A percentile compares a stretch with the other conserved stretches of the same genome.
Evolutionary conservation across 768 basidiomycete species (phyloP).

Genomic region (Psilocybe cyanescens): DNA sequence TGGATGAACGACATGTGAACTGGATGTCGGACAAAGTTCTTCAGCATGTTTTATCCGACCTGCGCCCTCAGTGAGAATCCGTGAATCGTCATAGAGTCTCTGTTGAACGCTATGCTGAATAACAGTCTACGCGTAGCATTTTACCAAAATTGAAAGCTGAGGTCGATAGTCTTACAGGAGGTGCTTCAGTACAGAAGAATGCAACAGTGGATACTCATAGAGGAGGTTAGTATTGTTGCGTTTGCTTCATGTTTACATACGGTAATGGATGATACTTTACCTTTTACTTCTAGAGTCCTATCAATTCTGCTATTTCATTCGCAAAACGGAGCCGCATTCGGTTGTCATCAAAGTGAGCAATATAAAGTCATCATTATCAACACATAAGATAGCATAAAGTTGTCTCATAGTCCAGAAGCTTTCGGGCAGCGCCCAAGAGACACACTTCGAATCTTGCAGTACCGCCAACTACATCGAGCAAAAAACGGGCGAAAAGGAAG

Average conservation of each 20-base stretch:
- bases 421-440: slow-evolving; percentile 32
- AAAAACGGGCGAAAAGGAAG: slow-evolving; percentile 25
- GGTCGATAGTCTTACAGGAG: slow-evolving; percentile 44
- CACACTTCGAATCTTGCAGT: background rate
- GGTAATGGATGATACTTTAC: background rate
- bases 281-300: slow-evolving; percentile 66
- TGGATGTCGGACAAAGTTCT: slow-evolving; percentile 91
- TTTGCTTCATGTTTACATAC: background rate
- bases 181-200: slow-evolving; percentile 56
- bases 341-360: slow-evolving; percentile 76
- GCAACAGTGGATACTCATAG: slow-evolving; percentile 82
- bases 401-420: slow-evolving; percentile 39
- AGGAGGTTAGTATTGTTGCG: slow-evolving; percentile 59
- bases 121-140: slow-evolving; percentile 45
- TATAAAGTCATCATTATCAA: background rate
- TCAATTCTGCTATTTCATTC: slow-evolving; percentile 90
- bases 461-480: slow-evolving; percentile 1
- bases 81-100: background rate
- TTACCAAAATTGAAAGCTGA: slow-evolving; percentile 69
- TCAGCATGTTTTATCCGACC: slow-evolving; percentile 79
- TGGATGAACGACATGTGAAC: slow-evolving; percentile 84
- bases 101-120: background rate
- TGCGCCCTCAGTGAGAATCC: slow-evolving; percentile 64
- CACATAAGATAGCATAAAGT: background rate
- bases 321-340: slow-evolving; percentile 81